Base-by-base conservation (phyloP, 768 basidiomycete genomes). In the Rubroboletus pulcherrimus region DNA sequence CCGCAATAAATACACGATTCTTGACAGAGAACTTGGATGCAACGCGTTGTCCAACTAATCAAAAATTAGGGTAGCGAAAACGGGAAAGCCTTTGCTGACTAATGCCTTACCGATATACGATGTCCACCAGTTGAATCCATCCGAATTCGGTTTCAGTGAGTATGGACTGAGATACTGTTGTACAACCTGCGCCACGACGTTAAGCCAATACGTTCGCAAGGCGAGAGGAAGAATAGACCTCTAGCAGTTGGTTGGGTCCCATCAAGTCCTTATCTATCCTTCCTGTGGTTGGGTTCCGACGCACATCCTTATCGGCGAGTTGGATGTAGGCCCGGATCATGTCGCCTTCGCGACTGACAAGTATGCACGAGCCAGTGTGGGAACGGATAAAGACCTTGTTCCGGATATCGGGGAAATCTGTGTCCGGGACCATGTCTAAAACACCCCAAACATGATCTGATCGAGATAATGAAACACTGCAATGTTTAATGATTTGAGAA, bases 351-450 rank as follows among this genome's bases (percentile, higher is more conserved):
- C 83, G 77, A n/a, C 80, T 81, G 34, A 84, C 77, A 37, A 81
- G 58, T 69, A 84, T 76, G 59, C 75, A 74, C 0, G 78, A 78
- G 21, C 81, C 78, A 53, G 76, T 74, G 44, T 71, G 71, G 4
- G 82, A 81, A 65, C 82, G 81, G 26, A 84, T 72, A 10, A 77
- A 74, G 21, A 71, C 69, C 39, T 74, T 73, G 40, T 77, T 78
- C 31, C 82, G 75, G 51, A 78, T 74, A 61, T 84, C 82, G 0
- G 82, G 82, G 59, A 84, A 81, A 66, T 83, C 68, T 2, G 81
- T 79, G 0, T 71, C 71, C 8, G 81, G 79, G 3, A 77, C 57
- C 31, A 76, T 71, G 65, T 83, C 77, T 34, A 78, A 53, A 6
- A 78, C 77, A 8, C 78, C 77, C 77, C 77, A 78, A 21, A 76